Percentiles rank a stretch among this genome's conserved stretches.
phyloP scores from a whole-genome alignment of 805 yeast genomes.

The Saturnispora dispora region DNA sequence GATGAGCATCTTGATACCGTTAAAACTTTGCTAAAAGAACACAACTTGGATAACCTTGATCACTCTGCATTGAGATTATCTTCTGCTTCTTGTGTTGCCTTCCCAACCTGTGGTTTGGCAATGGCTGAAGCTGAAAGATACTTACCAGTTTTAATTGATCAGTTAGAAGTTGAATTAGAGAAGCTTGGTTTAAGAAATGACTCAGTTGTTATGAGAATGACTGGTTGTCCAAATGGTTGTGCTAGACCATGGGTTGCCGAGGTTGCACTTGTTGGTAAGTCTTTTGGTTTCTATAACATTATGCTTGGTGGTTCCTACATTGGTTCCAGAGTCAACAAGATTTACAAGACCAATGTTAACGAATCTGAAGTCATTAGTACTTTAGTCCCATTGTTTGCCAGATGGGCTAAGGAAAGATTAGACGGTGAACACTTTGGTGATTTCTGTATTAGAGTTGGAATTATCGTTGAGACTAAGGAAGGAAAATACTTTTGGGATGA shows the following conservation, averaged over 20 bases:
- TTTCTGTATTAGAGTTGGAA: slow-evolving; percentile 77
- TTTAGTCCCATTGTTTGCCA: slow-evolving; percentile 79
- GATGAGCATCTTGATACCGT: slow-evolving; percentile 58
- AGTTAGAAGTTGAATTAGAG: slow-evolving; percentile 79
- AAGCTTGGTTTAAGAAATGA: slow-evolving; percentile 91
- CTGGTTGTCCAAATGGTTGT: slow-evolving; percentile 98
- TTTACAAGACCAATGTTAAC: slow-evolving; percentile 77
- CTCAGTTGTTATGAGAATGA: slow-evolving; percentile 94
- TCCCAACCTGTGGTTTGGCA: slow-evolving; percentile 98
- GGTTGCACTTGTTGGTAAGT: slow-evolving; percentile 91
- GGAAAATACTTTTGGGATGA: slow-evolving; percentile 95
- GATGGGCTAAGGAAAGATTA: slow-evolving; percentile 86
- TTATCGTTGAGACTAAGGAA: slow-evolving; percentile 78
- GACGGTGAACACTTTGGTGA: slow-evolving; percentile 96
- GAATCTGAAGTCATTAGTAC: slow-evolving; percentile 79
- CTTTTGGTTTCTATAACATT: slow-evolving; percentile 85
- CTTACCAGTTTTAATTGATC: slow-evolving; percentile 71
- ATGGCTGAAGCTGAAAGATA: slow-evolving; percentile 97
- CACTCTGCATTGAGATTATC: slow-evolving; percentile 73
- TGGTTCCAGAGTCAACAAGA: slow-evolving; percentile 87
- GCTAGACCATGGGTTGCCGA: slow-evolving; percentile 98
- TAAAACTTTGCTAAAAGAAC: slow-evolving; percentile 56
- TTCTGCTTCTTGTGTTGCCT: slow-evolving; percentile 94
- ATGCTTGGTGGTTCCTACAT: slow-evolving; percentile 94
- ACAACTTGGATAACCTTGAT: slow-evolving; percentile 74